A percentile compares a stretch with the other conserved stretches of the same genome.
Evolutionary conservation across 169 alveolate genomes (phyloP).

Genomic region (Plasmodium ovale): DNA sequence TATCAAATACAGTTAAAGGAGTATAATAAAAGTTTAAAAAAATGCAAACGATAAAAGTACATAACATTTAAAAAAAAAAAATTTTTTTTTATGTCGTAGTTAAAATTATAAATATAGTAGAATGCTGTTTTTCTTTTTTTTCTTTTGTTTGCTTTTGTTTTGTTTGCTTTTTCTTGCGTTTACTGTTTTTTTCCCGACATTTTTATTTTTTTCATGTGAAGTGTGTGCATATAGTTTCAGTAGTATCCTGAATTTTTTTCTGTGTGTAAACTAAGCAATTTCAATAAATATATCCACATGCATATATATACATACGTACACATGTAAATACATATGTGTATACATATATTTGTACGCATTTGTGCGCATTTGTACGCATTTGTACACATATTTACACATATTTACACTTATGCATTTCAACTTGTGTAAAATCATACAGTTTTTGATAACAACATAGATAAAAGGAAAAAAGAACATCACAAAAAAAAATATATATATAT

Average conservation of each 20-base stretch:
- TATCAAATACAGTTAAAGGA: slow-evolving; percentile 16
- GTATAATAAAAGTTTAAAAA: slow-evolving; percentile 26
- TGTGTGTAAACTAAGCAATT: slow-evolving; percentile 33
- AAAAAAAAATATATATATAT: too few relatives aligned
- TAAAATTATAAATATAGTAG: slow-evolving; percentile 21
- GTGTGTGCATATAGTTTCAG: slow-evolving; percentile 64
- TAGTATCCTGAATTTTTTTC: slow-evolving; percentile 21
- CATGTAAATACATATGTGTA: not conserved
- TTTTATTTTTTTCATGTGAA: slow-evolving; percentile 30
- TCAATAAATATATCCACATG: slow-evolving; percentile 1
- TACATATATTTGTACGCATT: too few relatives aligned
- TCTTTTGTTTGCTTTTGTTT: not conserved
- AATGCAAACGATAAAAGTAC: not conserved
- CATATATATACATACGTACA: not conserved
- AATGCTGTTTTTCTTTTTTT: slow-evolving; percentile 48
- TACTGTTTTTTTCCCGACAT: slow-evolving; percentile 15
- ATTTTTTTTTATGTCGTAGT: slow-evolving; percentile 20
- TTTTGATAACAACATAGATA: too few relatives aligned
- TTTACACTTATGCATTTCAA: too few relatives aligned
- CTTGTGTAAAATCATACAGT: too few relatives aligned
- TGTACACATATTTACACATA: too few relatives aligned
- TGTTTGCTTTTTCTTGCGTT: not conserved
- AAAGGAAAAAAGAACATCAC: too few relatives aligned
- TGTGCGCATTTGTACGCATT: too few relatives aligned
- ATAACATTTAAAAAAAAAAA: not conserved